Base-by-base conservation (phyloP, 2,329 filamentous ascomycete genomes). In the Clonostachys rosea region DNA sequence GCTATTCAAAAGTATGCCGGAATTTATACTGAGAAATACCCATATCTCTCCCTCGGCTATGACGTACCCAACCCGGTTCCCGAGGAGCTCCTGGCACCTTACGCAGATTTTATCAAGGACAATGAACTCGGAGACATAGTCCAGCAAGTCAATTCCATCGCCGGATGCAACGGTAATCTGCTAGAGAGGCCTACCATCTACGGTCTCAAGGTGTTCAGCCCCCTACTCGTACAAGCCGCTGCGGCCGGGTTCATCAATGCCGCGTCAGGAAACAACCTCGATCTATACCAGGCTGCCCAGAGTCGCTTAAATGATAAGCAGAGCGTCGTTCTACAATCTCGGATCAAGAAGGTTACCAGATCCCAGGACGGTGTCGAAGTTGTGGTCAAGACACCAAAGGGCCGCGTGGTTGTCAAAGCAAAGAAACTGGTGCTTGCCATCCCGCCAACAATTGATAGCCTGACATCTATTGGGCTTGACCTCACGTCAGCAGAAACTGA, bases 31-130 rank as follows among this genome's bases (percentile, higher is more conserved):
- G 36, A 39, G 36, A 33, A 44, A n/a, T 44, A 44, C 18, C 42
- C 42, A 10, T 44, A 44, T 33, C 42, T 44, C 14, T 20, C 12
- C 7, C n/a, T 16, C 14, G 42, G 42, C 2, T 54, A 50, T 12
- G 12, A 68, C 41, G 58, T 79, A 0, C 70, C 73, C 1, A 51
- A 66, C n/a, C 62, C 64, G 7, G 65, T 76, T 1, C 73, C 73
- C 0, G 61, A 67, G 33, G 74, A 76, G 40, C 56, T 78, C 1
- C 52, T 69, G 6, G 52, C 69, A 0, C 63, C 71, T 0, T 75
- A 68, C 36, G 63, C 67, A 2, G 60, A 71, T 8, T 73, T 74
- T 45, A 56, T 70, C 7, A 54, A 61, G 16, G 71, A n/a, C 14
- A 39, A 42, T 42, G 40, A 20, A 17, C 20, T 39, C 14, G 36